Percentiles rank a stretch among this genome's conserved stretches.
These are phyloP conservation scores for Chlamydomonas sphaeroides DNA, from an alignment of 139 green algal genomes.

Conservation along the genomic window DNA sequence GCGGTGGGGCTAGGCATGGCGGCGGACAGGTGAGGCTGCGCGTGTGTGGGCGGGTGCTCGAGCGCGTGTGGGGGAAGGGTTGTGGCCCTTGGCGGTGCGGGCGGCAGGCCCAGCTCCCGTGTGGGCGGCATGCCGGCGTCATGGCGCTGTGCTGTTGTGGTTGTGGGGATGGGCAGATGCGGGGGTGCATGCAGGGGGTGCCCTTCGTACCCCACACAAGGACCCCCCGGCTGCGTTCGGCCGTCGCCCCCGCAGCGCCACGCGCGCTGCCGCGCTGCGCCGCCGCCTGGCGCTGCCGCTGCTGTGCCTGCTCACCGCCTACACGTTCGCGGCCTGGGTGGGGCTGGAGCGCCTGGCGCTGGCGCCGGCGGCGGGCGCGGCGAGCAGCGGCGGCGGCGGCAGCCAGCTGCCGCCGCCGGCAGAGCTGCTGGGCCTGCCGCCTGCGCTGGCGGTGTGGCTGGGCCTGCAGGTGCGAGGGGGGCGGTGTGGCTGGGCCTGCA, in stretches of 20 bases:
- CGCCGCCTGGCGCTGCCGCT: slow-evolving; percentile 51
- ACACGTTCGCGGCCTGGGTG: slow-evolving; percentile 62
- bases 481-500: slow-evolving; percentile 63
- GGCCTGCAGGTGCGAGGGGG: too few species aligned
- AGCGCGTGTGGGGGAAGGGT: too few species aligned
- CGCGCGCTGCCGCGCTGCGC: slow-evolving; percentile 19
- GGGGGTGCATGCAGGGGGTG: too few species aligned
- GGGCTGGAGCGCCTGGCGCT: slow-evolving; percentile 44
- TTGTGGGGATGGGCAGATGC: too few species aligned
- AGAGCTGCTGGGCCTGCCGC: neutral
- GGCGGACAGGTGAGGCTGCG: neutral
- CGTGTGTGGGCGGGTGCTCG: too few species aligned
- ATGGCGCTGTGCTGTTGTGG: too few species aligned
- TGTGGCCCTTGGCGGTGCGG: too few species aligned
- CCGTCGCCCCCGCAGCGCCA: neutral
- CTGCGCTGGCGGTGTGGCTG: slow-evolving; percentile 59
- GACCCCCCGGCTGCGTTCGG: neutral
- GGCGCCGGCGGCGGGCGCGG: neutral
- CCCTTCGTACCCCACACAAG: too few species aligned
- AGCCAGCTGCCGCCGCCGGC: neutral
- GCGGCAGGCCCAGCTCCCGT: too few species aligned
- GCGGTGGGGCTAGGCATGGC: slow-evolving; percentile 61
- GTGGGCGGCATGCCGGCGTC: too few species aligned
- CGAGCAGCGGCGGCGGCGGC: neutral
- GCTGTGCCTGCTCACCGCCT: slow-evolving; percentile 61